Percentiles rank a stretch among this genome's conserved stretches.
These are phyloP conservation scores for Laburnicola sp. DNA, from an alignment of 2,329 filamentous ascomycete species.

Conservation along the genomic window DNA sequence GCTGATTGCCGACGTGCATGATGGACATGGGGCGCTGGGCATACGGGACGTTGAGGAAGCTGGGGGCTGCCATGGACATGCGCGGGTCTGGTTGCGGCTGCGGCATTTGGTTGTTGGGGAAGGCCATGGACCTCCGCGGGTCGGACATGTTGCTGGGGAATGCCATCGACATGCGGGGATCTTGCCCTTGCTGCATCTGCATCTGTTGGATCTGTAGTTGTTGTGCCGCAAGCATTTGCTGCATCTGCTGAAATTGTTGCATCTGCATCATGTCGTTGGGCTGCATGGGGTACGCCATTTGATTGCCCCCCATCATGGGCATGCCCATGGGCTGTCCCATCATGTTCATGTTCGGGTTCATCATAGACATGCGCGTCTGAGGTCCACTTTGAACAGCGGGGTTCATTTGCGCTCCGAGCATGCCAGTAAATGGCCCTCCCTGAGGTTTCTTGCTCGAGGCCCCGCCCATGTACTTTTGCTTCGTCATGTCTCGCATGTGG, in stretches of 20 bases:
- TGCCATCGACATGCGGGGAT: slow-evolving; percentile 28
- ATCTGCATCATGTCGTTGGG: slow-evolving; percentile 83
- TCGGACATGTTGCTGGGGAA: slow-evolving; percentile 22
- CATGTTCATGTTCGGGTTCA: slow-evolving; percentile 27
- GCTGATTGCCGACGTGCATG: slow-evolving; percentile 24
- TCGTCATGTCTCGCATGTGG: slow-evolving; percentile 41
- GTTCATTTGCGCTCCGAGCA: slow-evolving; percentile 42
- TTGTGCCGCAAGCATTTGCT: slow-evolving; percentile 41
- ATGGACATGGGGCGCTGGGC: slow-evolving; percentile 55
- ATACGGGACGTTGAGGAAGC: slow-evolving; percentile 30
- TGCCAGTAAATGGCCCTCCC: slow-evolving; percentile 40
- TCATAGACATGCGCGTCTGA: slow-evolving; percentile 31
- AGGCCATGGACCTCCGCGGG: slow-evolving; percentile 28
- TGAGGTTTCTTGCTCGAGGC: slow-evolving; percentile 36
- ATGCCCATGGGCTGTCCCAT: slow-evolving; percentile 25
- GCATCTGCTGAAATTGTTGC: slow-evolving; percentile 73
- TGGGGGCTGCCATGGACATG: slow-evolving; percentile 30
- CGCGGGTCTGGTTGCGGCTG: slow-evolving; percentile 33
- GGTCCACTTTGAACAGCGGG: slow-evolving; percentile 22
- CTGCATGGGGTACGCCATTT: slow-evolving; percentile 64
- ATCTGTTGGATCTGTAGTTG: slow-evolving; percentile 66
- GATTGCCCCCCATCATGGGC: slow-evolving; percentile 35
- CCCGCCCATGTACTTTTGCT: slow-evolving; percentile 43
- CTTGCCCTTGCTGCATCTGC: slow-evolving; percentile 39
- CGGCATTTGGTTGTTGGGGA: slow-evolving; percentile 23